Conservation (phyloP, 208 protist genomes). For the Endotrypanum monterogeii region DNA sequence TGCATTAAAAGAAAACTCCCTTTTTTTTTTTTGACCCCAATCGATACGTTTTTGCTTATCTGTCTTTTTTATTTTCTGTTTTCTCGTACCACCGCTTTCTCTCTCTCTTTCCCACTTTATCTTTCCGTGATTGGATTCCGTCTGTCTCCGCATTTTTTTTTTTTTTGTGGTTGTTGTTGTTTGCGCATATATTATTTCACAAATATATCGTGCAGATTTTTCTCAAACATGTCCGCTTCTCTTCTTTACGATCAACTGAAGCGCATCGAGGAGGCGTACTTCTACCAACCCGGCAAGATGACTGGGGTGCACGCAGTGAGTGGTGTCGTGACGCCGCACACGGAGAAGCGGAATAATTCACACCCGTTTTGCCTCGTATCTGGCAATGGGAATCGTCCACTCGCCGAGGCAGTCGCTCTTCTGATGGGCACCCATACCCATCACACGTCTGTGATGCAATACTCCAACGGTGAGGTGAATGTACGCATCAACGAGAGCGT, state of each 20-base stretch:
- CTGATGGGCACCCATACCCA: slow-evolving; percentile 78
- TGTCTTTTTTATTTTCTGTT: background rate
- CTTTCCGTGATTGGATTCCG: background rate
- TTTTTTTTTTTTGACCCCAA: too few species aligned
- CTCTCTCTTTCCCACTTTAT: background rate
- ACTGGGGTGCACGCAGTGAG: slow-evolving; percentile 62
- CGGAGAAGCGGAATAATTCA: slow-evolving; percentile 22
- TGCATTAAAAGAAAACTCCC: too few species aligned
- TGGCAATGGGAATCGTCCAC: slow-evolving; percentile 90
- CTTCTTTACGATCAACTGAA: slow-evolving; percentile 69
- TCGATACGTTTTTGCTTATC: too few species aligned
- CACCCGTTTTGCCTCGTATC: slow-evolving; percentile 80
- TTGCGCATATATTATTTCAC: too few species aligned
- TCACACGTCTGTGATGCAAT: slow-evolving; percentile 80
- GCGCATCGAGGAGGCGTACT: slow-evolving; percentile 86
- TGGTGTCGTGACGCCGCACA: slow-evolving; percentile 62
- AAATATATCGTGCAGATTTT: background rate
- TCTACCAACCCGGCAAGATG: slow-evolving; percentile 78
- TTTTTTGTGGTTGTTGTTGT: too few species aligned
- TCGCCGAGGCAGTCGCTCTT: slow-evolving; percentile 86
- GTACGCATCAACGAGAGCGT: slow-evolving; percentile 94
- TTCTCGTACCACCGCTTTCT: background rate
- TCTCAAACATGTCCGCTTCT: slow-evolving; percentile 32
- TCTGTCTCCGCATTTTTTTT: too few species aligned
- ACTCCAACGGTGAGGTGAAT: slow-evolving; percentile 90